Evolutionary conservation across 169 alveolate genomes (phyloP), one percentile per base, ranked within the genome.

Genomic region (Cryptosporidium felis): DNA sequence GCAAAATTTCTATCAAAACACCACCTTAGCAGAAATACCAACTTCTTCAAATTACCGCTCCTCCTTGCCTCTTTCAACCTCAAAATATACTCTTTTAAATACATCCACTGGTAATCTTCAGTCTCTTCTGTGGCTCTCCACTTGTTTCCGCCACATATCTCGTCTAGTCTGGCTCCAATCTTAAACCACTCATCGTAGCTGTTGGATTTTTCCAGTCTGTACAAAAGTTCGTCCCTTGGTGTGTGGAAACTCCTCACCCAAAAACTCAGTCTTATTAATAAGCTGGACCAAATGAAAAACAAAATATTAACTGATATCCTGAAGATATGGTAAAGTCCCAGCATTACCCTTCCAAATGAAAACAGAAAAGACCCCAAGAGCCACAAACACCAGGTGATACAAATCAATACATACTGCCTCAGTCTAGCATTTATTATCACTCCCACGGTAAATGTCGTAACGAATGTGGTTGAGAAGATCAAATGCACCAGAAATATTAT

Each of bases 141-240:
- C 26, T 81, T 63, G 41, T 56, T 34, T 18, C 67, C 67, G 18
- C 89, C 89, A 51, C 58, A 28, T 18, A 81, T 49, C 46, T 34
- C 58, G 58, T 81, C 89, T 41, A 81, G 38, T 42, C 60, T 40
- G n/a, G 32, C 60, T 2, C 82, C 80, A 14, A 81, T 61, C 23
- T 51, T 66, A 10, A 62, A 51, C 89, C 89, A 81, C 58, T 81
- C 89, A n/a, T 81, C 89, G 41, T 59, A 81, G 58, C 67, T 60
- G 23, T 66, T 46, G 32, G 89, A 38, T 18, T 47, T 44, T 28
- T 81, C 89, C 16, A 81, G 34, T 38, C 60, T 49, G 23, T 62
- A 59, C 28, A 32, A 81, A 28, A 61, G 53, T 21, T 81, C 62
- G n/a, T 61, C 81, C n/a, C 66, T 60, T 41, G 65, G 23, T 10